Percentiles rank a stretch among this genome's conserved stretches.
Conservation (phyloP, 352 stramenopile genomes). For the Pythium brassicae region DNA sequence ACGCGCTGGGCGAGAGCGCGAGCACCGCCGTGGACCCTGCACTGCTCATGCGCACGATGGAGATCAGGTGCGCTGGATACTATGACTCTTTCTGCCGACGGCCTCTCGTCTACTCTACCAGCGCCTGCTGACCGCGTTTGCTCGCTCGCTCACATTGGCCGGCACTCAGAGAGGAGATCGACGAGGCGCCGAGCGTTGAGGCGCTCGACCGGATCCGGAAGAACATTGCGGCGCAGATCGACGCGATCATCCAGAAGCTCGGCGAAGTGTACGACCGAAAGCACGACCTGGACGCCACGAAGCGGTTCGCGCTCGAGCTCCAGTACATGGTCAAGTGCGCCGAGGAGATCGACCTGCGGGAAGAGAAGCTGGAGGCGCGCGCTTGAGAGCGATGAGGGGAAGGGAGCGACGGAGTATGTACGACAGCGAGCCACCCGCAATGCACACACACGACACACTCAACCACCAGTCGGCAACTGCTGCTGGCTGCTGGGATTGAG, state of each 20-base stretch:
- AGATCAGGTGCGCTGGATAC: conserved; percentile 50
- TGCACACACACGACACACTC: neutral
- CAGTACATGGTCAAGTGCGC: conserved; percentile 87
- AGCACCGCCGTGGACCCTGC: conserved; percentile 72
- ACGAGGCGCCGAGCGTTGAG: conserved; percentile 43
- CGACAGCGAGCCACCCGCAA: neutral
- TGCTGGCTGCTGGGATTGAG: no score
- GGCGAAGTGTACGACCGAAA: conserved; percentile 71
- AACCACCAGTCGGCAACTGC: neutral
- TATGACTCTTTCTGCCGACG: neutral
- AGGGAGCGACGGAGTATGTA: neutral
- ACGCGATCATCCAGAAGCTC: conserved; percentile 67
- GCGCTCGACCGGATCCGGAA: conserved; percentile 53
- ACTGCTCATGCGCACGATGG: conserved; percentile 83
- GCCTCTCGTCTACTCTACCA: no score
- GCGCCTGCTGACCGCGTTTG: no score
- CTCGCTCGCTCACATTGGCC: neutral
- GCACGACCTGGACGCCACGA: conserved; percentile 71
- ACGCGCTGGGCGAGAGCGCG: conserved; percentile 69
- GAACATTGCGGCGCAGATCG: conserved; percentile 63
- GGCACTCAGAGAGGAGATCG: conserved; percentile 61
- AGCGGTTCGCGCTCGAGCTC: conserved; percentile 66
- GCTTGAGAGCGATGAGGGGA: conserved; percentile 1
- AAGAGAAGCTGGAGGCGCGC: conserved; percentile 63
- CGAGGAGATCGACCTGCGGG: conserved; percentile 69